Evolutionary conservation across 2,329 filamentous ascomycete species (phyloP), one percentile per base, ranked within the genome.

Genomic region (Hypoxylon sp.): DNA sequence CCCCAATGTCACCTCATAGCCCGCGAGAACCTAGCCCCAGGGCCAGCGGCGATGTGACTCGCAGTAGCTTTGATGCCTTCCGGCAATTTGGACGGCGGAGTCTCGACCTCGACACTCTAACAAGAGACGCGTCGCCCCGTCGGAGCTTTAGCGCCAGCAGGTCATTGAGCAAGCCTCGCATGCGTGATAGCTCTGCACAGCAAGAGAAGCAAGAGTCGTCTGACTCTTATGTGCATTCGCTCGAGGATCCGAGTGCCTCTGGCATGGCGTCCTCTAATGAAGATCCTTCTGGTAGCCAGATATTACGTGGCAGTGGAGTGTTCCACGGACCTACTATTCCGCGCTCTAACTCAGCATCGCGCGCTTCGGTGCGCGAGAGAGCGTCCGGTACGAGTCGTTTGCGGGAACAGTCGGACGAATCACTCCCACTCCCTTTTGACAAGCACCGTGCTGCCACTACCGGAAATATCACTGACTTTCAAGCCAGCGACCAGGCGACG

Each of bases 281-380:
- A 30, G 90, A 92, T 50, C 86, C 88, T 36, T 95, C 92, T 3
- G 93, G 90, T 2, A 97, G 93, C 67, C 91, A 96, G 70, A 97
- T 97, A 26, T 75, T 99, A 6, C 82, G 84, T 43, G 85, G 89
- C 23, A 97, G 91, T 62, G 90, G 94, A 62, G 88, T 97, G 6
- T 97, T 99, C 64, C 86, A 89, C 60, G 87, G 86, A 17, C 91
- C 91, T 11, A 89, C 87, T 0, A 82, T 91, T 64, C 78, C 74
- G 17, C 75, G 76, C 7, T 79, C 80, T 0, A 67, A 65, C 1
- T 79, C 78, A 0, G 68, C 69, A 0, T 71, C 71, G 2, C 67
- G 67, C 12, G 56, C 55, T 19, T 51, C 52, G 13, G 38, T 41
- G 25, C 50, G 40, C n/a, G 42, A 57, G 5, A 60, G 47, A 40